Evolutionary conservation across 2,329 filamentous ascomycete genomes (phyloP), one percentile per base, ranked within the genome.

Genomic region (Neopestalotiopsis sp.): DNA sequence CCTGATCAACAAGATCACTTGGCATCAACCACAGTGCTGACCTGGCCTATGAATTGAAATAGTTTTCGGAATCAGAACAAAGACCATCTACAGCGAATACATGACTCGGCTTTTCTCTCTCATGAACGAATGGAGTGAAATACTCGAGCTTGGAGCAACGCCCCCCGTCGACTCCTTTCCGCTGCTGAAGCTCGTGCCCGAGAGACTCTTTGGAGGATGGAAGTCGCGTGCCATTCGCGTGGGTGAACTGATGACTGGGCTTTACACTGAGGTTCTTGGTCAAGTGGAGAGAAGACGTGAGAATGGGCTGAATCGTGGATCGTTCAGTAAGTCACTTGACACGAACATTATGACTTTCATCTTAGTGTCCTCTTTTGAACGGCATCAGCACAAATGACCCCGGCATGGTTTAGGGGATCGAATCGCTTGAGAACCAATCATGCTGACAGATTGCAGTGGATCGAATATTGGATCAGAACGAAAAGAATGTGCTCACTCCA

Each of bases 121-220:
- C 24, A 28, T 28, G 24, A 28, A 28, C 24, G 24, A 28, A 28
- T 28, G 24, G 0, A 79, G 85, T 75, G 85, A 86, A 71, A 77
- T 28, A 28, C 24, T 28, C 24, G 24, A 28, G 24, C 24, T 80
- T 0, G 85, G 84, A 1, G 81, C 80, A 13, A 86, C 83, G 0
- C 85, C 85, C 0, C 85, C 85, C 0, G 81, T 87, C 1, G 85
- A 87, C 65, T 77, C 83, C 49, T 84, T 83, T 66, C 82, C 85
- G 0, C 76, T 81, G 32, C 73, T 87, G 10, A 80, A 84, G 53
- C 78, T 72, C 4, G 70, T 86, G 10, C 85, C 85, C 0, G 76
- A 85, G 67, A 66, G 66, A 0, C 53, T 84, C 1, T 80, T 83
- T 61, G 77, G 78, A 1, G 81, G 82, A 67, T 86, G 81, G 77